Evolutionary conservation across 345 rosid genomes (phyloP).

Genomic region (Populus ilicifolia): DNA sequence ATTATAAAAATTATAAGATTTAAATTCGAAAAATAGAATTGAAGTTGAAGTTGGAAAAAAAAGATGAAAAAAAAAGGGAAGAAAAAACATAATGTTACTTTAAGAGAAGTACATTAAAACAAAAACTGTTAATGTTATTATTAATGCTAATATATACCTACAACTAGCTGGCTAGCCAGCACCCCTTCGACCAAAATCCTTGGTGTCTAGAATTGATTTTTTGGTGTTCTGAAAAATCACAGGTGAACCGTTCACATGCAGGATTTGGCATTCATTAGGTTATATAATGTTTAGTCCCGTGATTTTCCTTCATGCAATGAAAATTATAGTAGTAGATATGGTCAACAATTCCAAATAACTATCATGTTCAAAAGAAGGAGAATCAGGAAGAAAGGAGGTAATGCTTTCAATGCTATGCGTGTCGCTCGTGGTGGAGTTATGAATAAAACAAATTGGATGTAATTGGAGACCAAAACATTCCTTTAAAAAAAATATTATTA

Average conservation of each 20-base stretch:
- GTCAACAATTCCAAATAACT: not conserved
- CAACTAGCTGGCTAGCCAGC: not conserved
- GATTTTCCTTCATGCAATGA: not conserved
- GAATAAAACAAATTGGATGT: not conserved
- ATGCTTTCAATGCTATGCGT: not conserved
- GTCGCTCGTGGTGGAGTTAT: not conserved
- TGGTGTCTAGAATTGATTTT: not conserved
- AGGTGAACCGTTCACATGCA: not conserved
- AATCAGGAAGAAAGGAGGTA: not conserved
- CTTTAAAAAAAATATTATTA: too few species aligned
- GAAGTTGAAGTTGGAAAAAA: too few species aligned
- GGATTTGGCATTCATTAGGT: not conserved
- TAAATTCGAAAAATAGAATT: too few species aligned
- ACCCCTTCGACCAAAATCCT: not conserved
- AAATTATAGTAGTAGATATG: not conserved
- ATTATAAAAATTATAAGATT: too few species aligned
- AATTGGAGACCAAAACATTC: not conserved
- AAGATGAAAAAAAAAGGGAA: too few species aligned
- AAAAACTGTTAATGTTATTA: too few species aligned
- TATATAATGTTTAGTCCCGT: not conserved
- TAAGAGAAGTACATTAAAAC: too few species aligned
- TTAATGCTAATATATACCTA: not conserved
- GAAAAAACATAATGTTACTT: too few species aligned
- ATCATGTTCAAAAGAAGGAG: too few species aligned
- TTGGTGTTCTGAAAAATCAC: not conserved